These are phyloP conservation scores for Phytopythium aichiense DNA, from an alignment of 352 stramenopile species.

Conservation along the genomic window DNA sequence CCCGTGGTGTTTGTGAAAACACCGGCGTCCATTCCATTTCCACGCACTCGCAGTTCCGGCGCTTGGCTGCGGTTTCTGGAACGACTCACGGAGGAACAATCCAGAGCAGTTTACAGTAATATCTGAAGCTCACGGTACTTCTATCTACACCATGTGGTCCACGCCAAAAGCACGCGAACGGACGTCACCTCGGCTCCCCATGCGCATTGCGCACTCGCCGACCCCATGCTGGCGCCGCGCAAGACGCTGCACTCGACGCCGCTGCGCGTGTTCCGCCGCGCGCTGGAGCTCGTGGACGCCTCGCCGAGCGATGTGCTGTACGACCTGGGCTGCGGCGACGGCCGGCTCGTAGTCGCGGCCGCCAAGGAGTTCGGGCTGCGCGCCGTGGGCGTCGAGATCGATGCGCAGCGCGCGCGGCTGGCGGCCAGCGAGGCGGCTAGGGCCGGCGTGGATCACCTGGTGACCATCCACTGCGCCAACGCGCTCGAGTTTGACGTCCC, in stretches of 20 bases:
- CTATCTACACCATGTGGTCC: background rate
- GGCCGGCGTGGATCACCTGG: conserved; percentile 39
- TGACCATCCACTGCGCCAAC: conserved; percentile 65
- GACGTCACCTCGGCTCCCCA: background rate
- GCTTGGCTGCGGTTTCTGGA: too few species aligned
- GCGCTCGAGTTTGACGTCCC: conserved; percentile 65
- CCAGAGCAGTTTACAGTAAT: too few species aligned
- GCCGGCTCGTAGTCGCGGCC: conserved; percentile 61
- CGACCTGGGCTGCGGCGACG: conserved; percentile 79
- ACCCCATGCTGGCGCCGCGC: conserved; percentile 62
- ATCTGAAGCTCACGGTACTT: background rate
- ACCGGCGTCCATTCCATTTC: too few species aligned
- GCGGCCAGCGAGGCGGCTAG: conserved; percentile 19
- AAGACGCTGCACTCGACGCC: conserved; percentile 83
- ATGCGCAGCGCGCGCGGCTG: conserved; percentile 30
- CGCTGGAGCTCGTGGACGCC: conserved; percentile 47
- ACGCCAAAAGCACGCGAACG: conserved; percentile 1
- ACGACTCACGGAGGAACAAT: too few species aligned
- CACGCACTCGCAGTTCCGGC: too few species aligned
- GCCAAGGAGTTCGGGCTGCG: conserved; percentile 42
- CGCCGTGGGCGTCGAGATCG: conserved; percentile 67
- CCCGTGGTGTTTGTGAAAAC: too few species aligned
- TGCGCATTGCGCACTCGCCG: background rate
- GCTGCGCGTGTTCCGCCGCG: conserved; percentile 46
- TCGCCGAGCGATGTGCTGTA: conserved; percentile 49